Evolutionary conservation across 768 basidiomycete genomes (phyloP).

Genomic region (Pulveroboletus sp.): DNA sequence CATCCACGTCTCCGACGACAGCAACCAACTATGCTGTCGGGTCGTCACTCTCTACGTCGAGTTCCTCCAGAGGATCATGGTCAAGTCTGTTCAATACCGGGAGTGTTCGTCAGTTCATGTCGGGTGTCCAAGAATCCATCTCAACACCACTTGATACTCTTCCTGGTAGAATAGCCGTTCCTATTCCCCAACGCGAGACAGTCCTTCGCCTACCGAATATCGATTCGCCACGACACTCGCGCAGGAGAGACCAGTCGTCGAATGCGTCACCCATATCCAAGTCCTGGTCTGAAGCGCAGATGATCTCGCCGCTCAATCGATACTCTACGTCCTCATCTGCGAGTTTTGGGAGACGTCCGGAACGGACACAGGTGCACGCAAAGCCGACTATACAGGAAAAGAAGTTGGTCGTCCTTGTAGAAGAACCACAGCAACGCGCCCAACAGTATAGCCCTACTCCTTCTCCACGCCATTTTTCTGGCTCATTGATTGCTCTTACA

Average conservation of each 20-base stretch:
- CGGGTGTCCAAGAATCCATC: constrained; percentile 53
- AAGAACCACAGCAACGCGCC: constrained; percentile 16
- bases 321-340: constrained; percentile 44
- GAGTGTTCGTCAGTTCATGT: constrained; percentile 66
- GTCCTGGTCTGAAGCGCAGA: constrained; percentile 55
- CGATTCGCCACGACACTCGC: constrained; percentile 29
- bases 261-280: constrained; percentile 41
- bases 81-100: constrained; percentile 72
- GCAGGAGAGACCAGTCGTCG: constrained; percentile 26
- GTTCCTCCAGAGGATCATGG: constrained; percentile 77
- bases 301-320: constrained; percentile 20
- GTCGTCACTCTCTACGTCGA: constrained; percentile 48
- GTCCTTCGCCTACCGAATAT: constrained; percentile 20
- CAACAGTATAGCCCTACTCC: constrained; percentile 8
- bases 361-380: constrained; percentile 40
- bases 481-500: constrained; percentile 2
- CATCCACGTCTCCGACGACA: constrained; percentile 43
- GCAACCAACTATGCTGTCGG: constrained; percentile 33
- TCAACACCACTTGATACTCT: constrained; percentile 35
- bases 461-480: not conserved
- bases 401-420: constrained; percentile 37
- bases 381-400: constrained; percentile 31
- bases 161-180: constrained; percentile 21
- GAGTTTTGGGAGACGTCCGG: constrained; percentile 37
- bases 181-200: constrained; percentile 22